Percentiles rank a stretch among this genome's conserved stretches.
Conservation (phyloP, 2,329 filamentous ascomycete species). For the Alternaria atra region DNA sequence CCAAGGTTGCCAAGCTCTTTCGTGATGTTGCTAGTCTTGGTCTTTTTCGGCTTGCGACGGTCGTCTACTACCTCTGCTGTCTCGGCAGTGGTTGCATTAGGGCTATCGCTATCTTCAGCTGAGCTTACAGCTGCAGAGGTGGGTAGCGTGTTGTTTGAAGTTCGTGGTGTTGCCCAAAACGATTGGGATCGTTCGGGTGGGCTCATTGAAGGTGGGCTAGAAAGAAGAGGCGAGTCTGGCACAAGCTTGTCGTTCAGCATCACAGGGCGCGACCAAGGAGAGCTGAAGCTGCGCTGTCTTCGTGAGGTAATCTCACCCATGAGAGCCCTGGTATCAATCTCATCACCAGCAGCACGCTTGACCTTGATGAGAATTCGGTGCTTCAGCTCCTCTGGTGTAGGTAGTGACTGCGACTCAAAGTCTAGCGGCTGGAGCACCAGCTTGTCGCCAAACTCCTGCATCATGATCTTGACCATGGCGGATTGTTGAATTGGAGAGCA, state of each 20-base stretch:
- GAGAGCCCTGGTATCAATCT: slow-evolving; percentile 46
- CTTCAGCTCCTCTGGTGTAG: slow-evolving; percentile 85
- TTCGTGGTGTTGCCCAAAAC: slow-evolving; percentile 61
- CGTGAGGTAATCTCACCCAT: slow-evolving; percentile 48
- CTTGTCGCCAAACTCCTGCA: slow-evolving; percentile 79
- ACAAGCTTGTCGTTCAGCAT: slow-evolving; percentile 66
- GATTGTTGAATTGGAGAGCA: slow-evolving; percentile 84
- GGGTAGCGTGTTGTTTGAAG: slow-evolving; percentile 64
- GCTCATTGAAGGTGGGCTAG: slow-evolving; percentile 63
- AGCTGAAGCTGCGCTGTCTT: slow-evolving; percentile 75
- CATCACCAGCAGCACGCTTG: slow-evolving; percentile 73
- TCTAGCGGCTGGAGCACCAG: slow-evolving; percentile 80
- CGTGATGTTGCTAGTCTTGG: slow-evolving; percentile 81
- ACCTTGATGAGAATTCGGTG: slow-evolving; percentile 91
- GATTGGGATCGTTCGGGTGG: slow-evolving; percentile 59
- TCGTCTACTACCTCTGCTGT: slow-evolving; percentile 63
- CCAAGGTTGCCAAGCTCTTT: slow-evolving; percentile 84
- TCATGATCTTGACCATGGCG: slow-evolving; percentile 90
- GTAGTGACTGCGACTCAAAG: slow-evolving; percentile 72
- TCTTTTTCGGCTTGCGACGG: slow-evolving; percentile 68
- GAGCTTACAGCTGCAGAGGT: slow-evolving; percentile 64
- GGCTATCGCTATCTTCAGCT: slow-evolving; percentile 80
- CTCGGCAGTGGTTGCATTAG: slow-evolving; percentile 63
- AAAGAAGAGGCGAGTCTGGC: slow-evolving; percentile 58
- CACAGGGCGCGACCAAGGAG: slow-evolving; percentile 73